Evolutionary conservation across 495 filamentous ascomycete genomes (phyloP), one percentile per base, ranked within the genome.

Genomic region (Neurospora terricola): DNA sequence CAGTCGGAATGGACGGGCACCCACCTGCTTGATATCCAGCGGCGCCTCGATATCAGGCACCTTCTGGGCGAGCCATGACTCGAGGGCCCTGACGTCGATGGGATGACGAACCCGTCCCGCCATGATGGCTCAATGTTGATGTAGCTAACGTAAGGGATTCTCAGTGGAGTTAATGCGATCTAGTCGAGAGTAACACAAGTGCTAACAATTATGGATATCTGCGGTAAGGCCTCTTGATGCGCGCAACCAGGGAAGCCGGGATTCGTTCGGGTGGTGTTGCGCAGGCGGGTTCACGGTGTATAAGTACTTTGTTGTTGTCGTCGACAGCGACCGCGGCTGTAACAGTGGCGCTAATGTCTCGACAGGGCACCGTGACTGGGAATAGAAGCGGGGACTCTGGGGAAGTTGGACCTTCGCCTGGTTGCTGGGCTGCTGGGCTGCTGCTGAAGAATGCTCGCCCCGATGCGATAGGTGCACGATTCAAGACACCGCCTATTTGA

Each of bases 61-160:
- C 81, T 92, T 87, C 73, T 87, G 80, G 72, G 85, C 81, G 75
- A 99, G 86, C 83, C 94, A 98, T 66, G 83, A 83, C 83, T 96
- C 93, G 72, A 99, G 85, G 5, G 91, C 88, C 71, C 84, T 81
- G 48, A 94, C 81, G 77, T 97, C 91, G 79, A 99, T 96, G 38
- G 92, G 93, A 75, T 98, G 95, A 76, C 96, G 89, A 71, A 99
- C 88, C 39, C 84, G 83, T 72, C 96, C 95, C 34, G 96, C 95
- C 96, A 99, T 99, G 27, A 73, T 76, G 12, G 36, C 36, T 42
- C 14, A 62, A 62, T 62, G 54, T 62, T 62, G 54, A 59, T 12
- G 21, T 59, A 27, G 48, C 21, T 27, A 14, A 2, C 18, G 45
- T 54, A 23, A 21, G 48, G 21, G 10, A 12, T 23, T 59, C 21